Evolutionary conservation across 306 rosid species (phyloP).

Genomic region (Vigna reflexopilosa): DNA sequence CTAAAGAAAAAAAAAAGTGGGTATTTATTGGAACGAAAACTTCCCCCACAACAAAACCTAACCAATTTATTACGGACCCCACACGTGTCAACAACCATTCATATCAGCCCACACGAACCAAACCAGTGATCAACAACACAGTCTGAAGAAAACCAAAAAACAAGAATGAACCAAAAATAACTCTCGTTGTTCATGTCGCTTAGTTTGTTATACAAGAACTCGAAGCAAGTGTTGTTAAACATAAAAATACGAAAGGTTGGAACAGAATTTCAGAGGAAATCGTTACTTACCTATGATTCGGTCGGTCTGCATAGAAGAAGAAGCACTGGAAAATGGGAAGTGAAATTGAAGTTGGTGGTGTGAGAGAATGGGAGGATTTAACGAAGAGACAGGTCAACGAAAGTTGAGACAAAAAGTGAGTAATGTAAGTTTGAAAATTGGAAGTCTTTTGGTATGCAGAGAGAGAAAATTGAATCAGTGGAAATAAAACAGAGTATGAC

Average conservation of each 20-base stretch:
- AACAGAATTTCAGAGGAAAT: background rate
- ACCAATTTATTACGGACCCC: slow-evolving; percentile 36
- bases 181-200: background rate
- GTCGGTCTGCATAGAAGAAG: background rate
- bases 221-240: background rate
- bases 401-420: background rate
- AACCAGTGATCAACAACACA: slow-evolving; percentile 1
- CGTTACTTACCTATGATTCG: slow-evolving; percentile 31
- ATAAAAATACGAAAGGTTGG: background rate
- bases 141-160: background rate
- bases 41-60: slow-evolving; percentile 38
- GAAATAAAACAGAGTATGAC: background rate
- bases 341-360: slow-evolving; percentile 8
- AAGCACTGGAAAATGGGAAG: background rate
- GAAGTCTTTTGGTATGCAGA: background rate
- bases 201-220: background rate
- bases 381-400: background rate
- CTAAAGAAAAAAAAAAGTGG: slow-evolving; percentile 13
- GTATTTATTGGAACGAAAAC: background rate
- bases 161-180: background rate
- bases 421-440: background rate
- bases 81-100: slow-evolving; percentile 17
- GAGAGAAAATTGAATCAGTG: too few relatives aligned
- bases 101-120: background rate
- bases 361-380: background rate